Base-by-base conservation (phyloP, 2,329 filamentous ascomycete species). In the Cadophora sp. region DNA sequence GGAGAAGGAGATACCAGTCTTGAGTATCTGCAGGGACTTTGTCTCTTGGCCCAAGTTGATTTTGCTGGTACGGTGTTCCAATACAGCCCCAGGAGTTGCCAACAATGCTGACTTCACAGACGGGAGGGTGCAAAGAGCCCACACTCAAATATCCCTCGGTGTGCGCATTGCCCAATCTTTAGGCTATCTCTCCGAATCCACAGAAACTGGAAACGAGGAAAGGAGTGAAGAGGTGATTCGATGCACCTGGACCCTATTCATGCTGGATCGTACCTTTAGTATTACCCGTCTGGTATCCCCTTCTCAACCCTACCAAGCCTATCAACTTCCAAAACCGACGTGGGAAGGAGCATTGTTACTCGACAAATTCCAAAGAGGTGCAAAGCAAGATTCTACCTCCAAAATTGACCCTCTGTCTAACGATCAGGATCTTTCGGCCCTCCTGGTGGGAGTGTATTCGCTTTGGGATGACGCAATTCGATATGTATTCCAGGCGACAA, bases 171-270 rank as follows among this genome's bases (percentile, higher is more conserved):
- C 67, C 5, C 69, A 71, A 36, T 66, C 67, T 8, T 48, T 62
- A 18, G 69, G 69, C 43, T 67, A 67, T 50, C 56, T 70, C 14
- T 56, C 64, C 18, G 27, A 66, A 53, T n/a, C 60, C 8, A 14
- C 33, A 16, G n/a, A 33, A 2, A 3, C 33, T 3, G 24, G 22
- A 18, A 64, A 39, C 14, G 30, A 43, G 3, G 33, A 36, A 55
- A 66, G 43, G 36, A 59, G 59, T 8, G 67, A 71, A 64, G 69
- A 69, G 45, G 43, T 64, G 18, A 56, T 67, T 7, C 59, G 69
- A n/a, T 71, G 69, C 50, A 64, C 63, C 7, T 71, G 69, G 69
- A 69, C 69, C 4, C 39, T 71, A 7, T 71, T 71, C 43, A 69
- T 69, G 67, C 60, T 71, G 22, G 69, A 71, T 36, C 62, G 69